Evolutionary conservation across 2,329 filamentous ascomycete genomes (phyloP).

Genomic region (Geosmithia putterillii): DNA sequence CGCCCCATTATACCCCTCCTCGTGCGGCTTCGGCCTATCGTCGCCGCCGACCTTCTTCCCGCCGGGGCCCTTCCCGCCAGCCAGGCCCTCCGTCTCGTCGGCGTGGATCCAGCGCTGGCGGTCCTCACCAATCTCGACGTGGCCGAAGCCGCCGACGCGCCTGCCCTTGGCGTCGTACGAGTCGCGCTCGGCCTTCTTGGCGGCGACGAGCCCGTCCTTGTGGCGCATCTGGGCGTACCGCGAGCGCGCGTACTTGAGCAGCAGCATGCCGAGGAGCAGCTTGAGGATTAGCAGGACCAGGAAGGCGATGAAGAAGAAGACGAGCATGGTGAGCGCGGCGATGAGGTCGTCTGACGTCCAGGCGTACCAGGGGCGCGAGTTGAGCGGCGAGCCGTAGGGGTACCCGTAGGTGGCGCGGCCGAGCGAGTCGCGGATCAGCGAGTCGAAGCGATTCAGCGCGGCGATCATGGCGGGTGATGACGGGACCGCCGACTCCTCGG

Average conservation of each 20-base stretch:
- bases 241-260: constrained; percentile 67
- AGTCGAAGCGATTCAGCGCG: constrained; percentile 67
- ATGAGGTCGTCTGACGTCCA: constrained; percentile 64
- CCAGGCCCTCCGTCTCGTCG: constrained; percentile 64
- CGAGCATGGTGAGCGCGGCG: constrained; percentile 66
- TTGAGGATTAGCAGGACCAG: constrained; percentile 76
- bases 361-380: constrained; percentile 31
- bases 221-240: constrained; percentile 74
- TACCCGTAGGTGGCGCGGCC: constrained; percentile 60
- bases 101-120: constrained; percentile 75
- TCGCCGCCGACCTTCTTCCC: constrained; percentile 38
- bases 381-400: constrained; percentile 26
- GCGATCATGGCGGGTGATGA: constrained; percentile 65
- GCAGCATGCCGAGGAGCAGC: constrained; percentile 74
- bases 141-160: constrained; percentile 69
- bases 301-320: constrained; percentile 77
- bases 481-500: constrained; percentile 47
- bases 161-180: constrained; percentile 59
- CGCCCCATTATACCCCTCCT: constrained; percentile 48
- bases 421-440: constrained; percentile 61
- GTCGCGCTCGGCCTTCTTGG: constrained; percentile 34
- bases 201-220: constrained; percentile 41
- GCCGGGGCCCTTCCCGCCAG: constrained; percentile 37
- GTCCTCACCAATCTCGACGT: constrained; percentile 82
- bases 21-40: constrained; percentile 29